These are phyloP conservation scores for Talaromyces sp. DNA, from an alignment of 2,329 filamentous ascomycete species.

Conservation along the genomic window DNA sequence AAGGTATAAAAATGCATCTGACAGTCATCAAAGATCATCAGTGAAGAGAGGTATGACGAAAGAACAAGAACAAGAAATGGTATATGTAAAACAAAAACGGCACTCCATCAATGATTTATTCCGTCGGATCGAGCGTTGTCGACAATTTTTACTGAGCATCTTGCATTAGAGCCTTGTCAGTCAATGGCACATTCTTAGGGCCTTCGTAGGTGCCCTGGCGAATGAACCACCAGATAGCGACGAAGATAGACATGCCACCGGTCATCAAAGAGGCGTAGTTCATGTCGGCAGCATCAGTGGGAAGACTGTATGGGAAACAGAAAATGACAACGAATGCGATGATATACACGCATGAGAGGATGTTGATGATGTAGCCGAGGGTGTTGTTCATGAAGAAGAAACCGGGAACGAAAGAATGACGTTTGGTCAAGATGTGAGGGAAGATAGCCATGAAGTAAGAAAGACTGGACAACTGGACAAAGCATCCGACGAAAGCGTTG, in stretches of 20 bases:
- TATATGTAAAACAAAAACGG: slow-evolving; percentile 16
- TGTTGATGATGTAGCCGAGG: slow-evolving; percentile 55
- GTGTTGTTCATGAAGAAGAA: slow-evolving; percentile 57
- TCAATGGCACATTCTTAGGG: slow-evolving; percentile 39
- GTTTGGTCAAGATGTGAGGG: slow-evolving; percentile 54
- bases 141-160: slow-evolving; percentile 30
- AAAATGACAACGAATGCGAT: slow-evolving; percentile 61
- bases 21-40: slow-evolving; percentile 18
- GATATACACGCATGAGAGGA: slow-evolving; percentile 56
- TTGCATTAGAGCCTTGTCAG: slow-evolving; percentile 35
- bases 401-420: slow-evolving; percentile 55
- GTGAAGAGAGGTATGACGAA: slow-evolving; percentile 8
- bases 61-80: slow-evolving; percentile 14
- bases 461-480: slow-evolving; percentile 59
- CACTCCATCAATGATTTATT: background rate
- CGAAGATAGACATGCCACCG: slow-evolving; percentile 55
- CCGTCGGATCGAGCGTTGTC: no score
- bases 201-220: slow-evolving; percentile 38
- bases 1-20: slow-evolving; percentile 10
- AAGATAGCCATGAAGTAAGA: slow-evolving; percentile 59
- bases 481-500: slow-evolving; percentile 60
- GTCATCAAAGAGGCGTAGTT: slow-evolving; percentile 59
- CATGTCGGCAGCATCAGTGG: slow-evolving; percentile 52
- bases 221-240: slow-evolving; percentile 51
- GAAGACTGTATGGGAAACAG: slow-evolving; percentile 58